These are phyloP conservation scores for Histomonas meleagridis DNA, from an alignment of 208 protist genomes.

Conservation along the genomic window DNA sequence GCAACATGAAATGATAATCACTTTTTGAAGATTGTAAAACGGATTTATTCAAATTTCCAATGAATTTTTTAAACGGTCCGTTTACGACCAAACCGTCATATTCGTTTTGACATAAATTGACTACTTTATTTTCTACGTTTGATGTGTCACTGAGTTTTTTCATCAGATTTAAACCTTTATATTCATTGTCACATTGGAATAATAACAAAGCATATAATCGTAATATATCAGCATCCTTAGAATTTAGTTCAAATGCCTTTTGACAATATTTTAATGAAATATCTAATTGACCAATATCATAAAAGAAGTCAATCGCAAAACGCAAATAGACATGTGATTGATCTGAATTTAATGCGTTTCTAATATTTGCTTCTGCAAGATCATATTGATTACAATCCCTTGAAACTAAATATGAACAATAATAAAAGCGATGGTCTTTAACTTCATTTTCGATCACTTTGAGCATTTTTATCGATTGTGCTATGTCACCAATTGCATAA, in stretches of 20 bases:
- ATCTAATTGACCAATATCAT: no score
- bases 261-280: no score
- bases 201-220: no score
- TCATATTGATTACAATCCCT: neutral
- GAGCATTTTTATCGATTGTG: neutral
- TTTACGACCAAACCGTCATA: neutral
- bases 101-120: neutral
- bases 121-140: neutral
- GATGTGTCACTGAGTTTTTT: no score
- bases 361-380: neutral
- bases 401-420: neutral
- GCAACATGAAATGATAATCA: neutral
- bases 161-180: no score
- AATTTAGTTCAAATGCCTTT: no score
- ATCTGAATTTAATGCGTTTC: neutral
- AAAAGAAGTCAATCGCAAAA: neutral
- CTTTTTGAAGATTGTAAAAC: neutral
- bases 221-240: no score
- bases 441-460: neutral
- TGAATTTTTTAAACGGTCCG: neutral
- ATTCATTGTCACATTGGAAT: no score
- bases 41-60: no score
- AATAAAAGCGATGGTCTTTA: neutral
- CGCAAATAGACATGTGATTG: neutral
- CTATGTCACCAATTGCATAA: neutral